Evolutionary conservation across 176 grass and related monocot genomes (phyloP).

Genomic region (Carex cristatella): DNA sequence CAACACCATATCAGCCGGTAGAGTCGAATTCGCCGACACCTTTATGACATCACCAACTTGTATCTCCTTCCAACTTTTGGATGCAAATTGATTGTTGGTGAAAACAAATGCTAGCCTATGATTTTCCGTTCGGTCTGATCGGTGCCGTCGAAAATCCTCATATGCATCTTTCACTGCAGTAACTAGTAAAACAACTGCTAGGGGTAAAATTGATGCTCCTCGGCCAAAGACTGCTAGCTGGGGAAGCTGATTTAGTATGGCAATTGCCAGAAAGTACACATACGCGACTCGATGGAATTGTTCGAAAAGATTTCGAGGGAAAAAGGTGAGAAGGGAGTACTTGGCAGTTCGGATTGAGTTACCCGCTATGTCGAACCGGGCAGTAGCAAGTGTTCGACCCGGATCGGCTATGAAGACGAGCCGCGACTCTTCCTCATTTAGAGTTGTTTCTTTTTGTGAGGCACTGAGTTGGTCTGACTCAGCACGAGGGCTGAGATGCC

Average conservation of each 20-base stretch:
- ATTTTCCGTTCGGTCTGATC: constrained; percentile 71
- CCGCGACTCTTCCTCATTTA: constrained; percentile 71
- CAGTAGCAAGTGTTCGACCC: constrained; percentile 24
- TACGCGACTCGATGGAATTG: constrained; percentile 96
- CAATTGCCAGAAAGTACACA: constrained; percentile 89
- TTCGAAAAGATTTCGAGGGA: constrained; percentile 92
- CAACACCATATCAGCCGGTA: constrained; percentile 86
- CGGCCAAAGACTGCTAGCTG: constrained; percentile 64
- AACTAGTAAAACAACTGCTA: constrained; percentile 71
- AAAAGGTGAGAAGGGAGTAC: constrained; percentile 83
- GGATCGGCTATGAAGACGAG: constrained; percentile 54
- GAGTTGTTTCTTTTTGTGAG: constrained; percentile 46
- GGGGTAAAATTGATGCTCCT: constrained; percentile 42
- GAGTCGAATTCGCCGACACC: constrained; percentile 43
- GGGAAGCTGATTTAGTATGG: constrained; percentile 88
- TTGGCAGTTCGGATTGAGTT: constrained; percentile 86
- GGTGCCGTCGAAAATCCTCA: constrained; percentile 87
- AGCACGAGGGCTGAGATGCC: constrained; percentile 27
- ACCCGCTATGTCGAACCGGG: constrained; percentile 48
- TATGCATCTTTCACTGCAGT: constrained; percentile 86
- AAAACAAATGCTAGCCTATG: constrained; percentile 39
- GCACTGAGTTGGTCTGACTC: constrained; percentile 43
- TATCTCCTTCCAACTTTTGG: constrained; percentile 63
- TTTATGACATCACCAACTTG: constrained; percentile 51
- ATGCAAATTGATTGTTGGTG: constrained; percentile 34